Conservation (phyloP, 78 protist genomes). For the slime mould (Dictyostelium discoideum) region dicty_2.7 NC_007090.3:3220501-3221000, state of each 20-base stretch:
- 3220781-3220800: slow-evolving; percentile 22
- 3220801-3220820: slow-evolving; percentile 73
- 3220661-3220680: slow-evolving; percentile 34
- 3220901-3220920: background rate
- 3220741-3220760: slow-evolving; percentile 13
- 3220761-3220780: slow-evolving; percentile 5
- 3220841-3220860: slow-evolving; percentile 54
- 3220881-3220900: slow-evolving; percentile 16
- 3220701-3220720: slow-evolving; percentile 20
- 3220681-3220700: slow-evolving; percentile 58
- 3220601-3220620: too few species aligned
- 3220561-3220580: background rate
- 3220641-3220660: slow-evolving; percentile 74
- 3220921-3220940: background rate
- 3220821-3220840: slow-evolving; percentile 49
- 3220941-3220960: background rate
- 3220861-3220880: slow-evolving; percentile 8
- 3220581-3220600: too few species aligned
- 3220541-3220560: background rate
- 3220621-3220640: too few species aligned
- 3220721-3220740: slow-evolving; percentile 54
- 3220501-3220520: slow-evolving; percentile 70
- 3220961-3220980: background rate
- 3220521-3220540: background rate
- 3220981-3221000: background rate